Evolutionary conservation across 1,139 yeast species (phyloP).

Genomic region (Suhomyces yuchorum): DNA sequence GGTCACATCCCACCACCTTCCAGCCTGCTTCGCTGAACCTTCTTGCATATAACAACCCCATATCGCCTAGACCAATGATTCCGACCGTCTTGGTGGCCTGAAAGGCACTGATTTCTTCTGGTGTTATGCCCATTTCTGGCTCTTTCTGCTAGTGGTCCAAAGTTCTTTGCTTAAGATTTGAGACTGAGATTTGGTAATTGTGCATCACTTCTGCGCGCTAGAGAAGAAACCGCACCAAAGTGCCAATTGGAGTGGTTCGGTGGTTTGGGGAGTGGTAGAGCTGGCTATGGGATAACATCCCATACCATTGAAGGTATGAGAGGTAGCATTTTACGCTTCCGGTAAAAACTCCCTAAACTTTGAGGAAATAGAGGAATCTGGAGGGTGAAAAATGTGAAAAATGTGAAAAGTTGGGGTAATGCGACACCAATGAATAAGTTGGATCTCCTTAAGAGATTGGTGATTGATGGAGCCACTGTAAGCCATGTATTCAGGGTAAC

Average conservation of each 20-base stretch:
- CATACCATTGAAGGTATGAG: too few relatives aligned
- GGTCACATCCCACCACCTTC: constrained; percentile 89
- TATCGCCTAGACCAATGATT: constrained; percentile 93
- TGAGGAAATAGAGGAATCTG: background rate
- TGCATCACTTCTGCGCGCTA: background rate
- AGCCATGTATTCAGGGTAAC: too few relatives aligned
- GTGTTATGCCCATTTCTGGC: background rate
- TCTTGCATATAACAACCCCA: constrained; percentile 88
- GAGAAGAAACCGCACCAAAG: background rate
- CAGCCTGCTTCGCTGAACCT: constrained; percentile 82
- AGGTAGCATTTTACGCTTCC: too few relatives aligned
- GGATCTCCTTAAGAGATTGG: too few relatives aligned
- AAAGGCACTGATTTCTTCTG: constrained; percentile 1
- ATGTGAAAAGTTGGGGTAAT: background rate
- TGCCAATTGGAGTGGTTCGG: too few relatives aligned
- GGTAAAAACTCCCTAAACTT: too few relatives aligned
- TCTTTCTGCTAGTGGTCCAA: background rate
- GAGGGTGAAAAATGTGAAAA: background rate
- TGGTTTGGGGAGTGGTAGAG: too few relatives aligned
- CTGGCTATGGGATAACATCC: too few relatives aligned
- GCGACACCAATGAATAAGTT: too few relatives aligned
- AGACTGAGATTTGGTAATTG: background rate
- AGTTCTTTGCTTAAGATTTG: background rate
- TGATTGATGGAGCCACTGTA: too few relatives aligned
- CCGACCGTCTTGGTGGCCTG: constrained; percentile 60